Evolutionary conservation across 2,329 filamentous ascomycete genomes (phyloP).

Genomic region (Juglanconis sp.): DNA sequence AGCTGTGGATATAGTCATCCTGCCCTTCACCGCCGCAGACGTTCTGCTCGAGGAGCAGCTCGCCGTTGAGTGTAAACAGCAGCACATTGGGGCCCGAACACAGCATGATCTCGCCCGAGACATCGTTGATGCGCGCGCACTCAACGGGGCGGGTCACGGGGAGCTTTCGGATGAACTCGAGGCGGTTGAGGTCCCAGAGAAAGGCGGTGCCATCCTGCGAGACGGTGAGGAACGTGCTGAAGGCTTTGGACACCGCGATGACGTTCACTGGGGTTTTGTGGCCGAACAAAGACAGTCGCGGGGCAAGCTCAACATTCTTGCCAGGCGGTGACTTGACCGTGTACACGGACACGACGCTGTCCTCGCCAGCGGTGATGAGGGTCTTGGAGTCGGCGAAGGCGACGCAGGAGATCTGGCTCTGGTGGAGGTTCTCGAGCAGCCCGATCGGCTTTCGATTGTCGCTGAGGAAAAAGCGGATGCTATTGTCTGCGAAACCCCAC

Average conservation of each 20-base stretch:
- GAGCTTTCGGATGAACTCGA: conserved; percentile 78
- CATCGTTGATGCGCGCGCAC: conserved; percentile 83
- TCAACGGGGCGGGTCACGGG: conserved; percentile 58
- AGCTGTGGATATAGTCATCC: conserved; percentile 76
- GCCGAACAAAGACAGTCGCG: conserved; percentile 79
- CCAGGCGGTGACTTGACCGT: conserved; percentile 60
- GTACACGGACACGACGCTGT: conserved; percentile 88
- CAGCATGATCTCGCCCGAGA: conserved; percentile 84
- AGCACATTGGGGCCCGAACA: conserved; percentile 73
- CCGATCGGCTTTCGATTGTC: conserved; percentile 78
- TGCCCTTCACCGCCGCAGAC: conserved; percentile 60
- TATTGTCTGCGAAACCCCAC: conserved; percentile 94
- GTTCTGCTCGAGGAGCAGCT: conserved; percentile 75
- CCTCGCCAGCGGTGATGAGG: conserved; percentile 85
- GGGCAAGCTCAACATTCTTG: conserved; percentile 75
- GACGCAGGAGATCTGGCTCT: conserved; percentile 80
- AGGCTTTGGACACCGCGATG: conserved; percentile 81
- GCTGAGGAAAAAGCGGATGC: conserved; percentile 83
- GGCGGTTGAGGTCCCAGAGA: conserved; percentile 90
- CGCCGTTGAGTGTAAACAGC: conserved; percentile 85
- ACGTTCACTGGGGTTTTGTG: conserved; percentile 80
- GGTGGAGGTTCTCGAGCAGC: conserved; percentile 89
- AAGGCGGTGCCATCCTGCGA: conserved; percentile 79
- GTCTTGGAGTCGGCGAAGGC: conserved; percentile 87
- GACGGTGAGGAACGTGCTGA: conserved; percentile 82